Percentiles rank a stretch among this genome's conserved stretches.
These are phyloP conservation scores for Saccharomyces cerevisiae DNA, from an alignment of 805 yeast genomes.

Conservation along the genomic window DNA sequence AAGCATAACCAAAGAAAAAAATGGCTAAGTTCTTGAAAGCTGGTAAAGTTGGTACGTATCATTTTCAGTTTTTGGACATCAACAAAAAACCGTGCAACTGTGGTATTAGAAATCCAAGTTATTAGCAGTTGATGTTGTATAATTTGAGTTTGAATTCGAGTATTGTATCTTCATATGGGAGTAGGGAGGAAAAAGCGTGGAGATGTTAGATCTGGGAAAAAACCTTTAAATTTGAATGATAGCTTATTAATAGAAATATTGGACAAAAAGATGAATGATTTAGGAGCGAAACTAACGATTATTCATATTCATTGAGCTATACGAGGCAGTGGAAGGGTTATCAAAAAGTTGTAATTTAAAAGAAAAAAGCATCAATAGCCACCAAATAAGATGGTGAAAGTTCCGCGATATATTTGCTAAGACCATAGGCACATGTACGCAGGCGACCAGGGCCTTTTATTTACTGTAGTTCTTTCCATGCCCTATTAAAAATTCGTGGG, in stretches of 20 bases:
- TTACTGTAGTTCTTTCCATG: not conserved
- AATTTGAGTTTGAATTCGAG: not conserved
- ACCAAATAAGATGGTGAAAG: not conserved
- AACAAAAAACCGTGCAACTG: not conserved
- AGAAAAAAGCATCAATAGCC: not conserved
- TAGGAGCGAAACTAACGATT: not conserved
- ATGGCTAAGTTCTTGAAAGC: conserved; percentile 99
- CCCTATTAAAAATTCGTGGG: not conserved
- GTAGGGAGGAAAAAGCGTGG: not conserved
- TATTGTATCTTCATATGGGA: not conserved
- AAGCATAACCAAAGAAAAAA: conserved; percentile 33
- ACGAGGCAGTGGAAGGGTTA: not conserved
- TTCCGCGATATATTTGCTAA: not conserved
- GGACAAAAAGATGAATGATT: not conserved
- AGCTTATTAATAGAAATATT: not conserved
- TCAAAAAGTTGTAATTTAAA: not conserved
- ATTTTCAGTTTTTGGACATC: not conserved
- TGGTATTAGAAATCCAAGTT: not conserved
- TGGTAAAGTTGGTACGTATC: conserved; percentile 80
- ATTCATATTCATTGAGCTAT: not conserved
- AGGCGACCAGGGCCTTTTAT: not conserved
- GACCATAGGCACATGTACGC: not conserved
- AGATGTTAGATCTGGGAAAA: not conserved
- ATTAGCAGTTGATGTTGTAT: not conserved
- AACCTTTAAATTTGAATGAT: not conserved